These are phyloP conservation scores for Gossypium rotundifolium DNA, from an alignment of 345 rosid genomes.

Conservation along the genomic window DNA sequence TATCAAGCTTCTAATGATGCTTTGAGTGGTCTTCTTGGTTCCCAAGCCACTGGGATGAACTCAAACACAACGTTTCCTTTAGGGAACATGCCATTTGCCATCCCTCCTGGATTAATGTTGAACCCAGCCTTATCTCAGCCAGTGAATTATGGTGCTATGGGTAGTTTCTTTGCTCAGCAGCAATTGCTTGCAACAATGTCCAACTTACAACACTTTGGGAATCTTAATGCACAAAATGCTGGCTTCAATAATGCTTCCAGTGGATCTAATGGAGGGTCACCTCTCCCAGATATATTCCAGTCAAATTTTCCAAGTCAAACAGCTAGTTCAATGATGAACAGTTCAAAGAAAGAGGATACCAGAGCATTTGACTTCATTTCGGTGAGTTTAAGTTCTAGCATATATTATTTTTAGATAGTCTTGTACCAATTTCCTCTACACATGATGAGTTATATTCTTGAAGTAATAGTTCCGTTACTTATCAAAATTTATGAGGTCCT, in stretches of 20 bases:
- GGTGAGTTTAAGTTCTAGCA: conserved; percentile 42
- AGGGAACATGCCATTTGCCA: conserved; percentile 45
- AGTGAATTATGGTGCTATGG: conserved; percentile 62
- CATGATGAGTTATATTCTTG: background rate
- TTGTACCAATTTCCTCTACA: background rate
- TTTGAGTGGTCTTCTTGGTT: conserved; percentile 41
- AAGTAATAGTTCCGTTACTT: background rate
- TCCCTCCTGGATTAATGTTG: conserved; percentile 61
- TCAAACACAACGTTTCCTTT: conserved; percentile 46
- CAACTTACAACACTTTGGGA: conserved; percentile 65
- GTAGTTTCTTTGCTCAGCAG: conserved; percentile 67
- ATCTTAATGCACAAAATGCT: conserved; percentile 47
- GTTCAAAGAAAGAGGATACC: conserved; percentile 69
- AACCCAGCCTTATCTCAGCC: conserved; percentile 70
- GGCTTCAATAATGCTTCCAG: conserved; percentile 26
- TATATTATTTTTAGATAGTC: background rate
- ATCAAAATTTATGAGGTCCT: background rate
- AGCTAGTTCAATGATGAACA: conserved; percentile 54
- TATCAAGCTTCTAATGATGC: conserved; percentile 40
- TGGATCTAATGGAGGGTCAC: conserved; percentile 19
- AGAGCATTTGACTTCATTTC: conserved; percentile 95
- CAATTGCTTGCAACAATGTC: conserved; percentile 72
- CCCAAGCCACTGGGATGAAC: conserved; percentile 40
- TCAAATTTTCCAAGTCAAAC: conserved; percentile 49
- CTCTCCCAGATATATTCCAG: conserved; percentile 77